These are phyloP conservation scores for Dicorynia guianensis DNA, from an alignment of 306 rosid genomes.

Conservation along the genomic window DNA sequence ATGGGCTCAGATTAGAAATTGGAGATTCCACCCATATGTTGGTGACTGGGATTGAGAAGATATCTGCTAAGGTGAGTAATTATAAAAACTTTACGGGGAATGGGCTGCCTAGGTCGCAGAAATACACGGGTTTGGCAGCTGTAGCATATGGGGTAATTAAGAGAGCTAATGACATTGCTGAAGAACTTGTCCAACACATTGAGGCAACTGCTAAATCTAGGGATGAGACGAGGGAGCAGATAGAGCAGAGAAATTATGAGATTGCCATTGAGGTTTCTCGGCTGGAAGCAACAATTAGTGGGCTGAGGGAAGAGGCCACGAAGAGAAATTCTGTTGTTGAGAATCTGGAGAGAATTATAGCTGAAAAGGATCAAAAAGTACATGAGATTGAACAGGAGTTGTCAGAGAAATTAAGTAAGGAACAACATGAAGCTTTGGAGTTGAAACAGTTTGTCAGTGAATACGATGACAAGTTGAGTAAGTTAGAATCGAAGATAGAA, in stretches of 20 bases:
- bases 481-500: conserved; percentile 60
- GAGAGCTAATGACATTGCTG: conserved; percentile 93
- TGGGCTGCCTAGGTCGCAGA: conserved; percentile 76
- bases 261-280: conserved; percentile 97
- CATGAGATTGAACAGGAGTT: conserved; percentile 60
- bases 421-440: conserved; percentile 60
- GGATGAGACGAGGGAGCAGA: conserved; percentile 88
- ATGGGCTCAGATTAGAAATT: conserved; percentile 70
- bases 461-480: conserved; percentile 71
- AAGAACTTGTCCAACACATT: conserved; percentile 78
- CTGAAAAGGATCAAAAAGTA: conserved; percentile 64
- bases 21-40: conserved; percentile 94
- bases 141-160: conserved; percentile 86
- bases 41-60: conserved; percentile 88
- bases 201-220: conserved; percentile 75
- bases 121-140: conserved; percentile 80
- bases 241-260: conserved; percentile 93
- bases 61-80: conserved; percentile 75
- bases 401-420: conserved; percentile 57
- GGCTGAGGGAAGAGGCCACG: conserved; percentile 81
- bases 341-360: conserved; percentile 68
- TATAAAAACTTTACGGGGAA: conserved; percentile 62
- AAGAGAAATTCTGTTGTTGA: conserved; percentile 58
- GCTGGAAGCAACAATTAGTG: conserved; percentile 86
- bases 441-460: conserved; percentile 69